Conservation (phyloP, 257 asterid genomes). For the Mentha longifolia region DNA sequence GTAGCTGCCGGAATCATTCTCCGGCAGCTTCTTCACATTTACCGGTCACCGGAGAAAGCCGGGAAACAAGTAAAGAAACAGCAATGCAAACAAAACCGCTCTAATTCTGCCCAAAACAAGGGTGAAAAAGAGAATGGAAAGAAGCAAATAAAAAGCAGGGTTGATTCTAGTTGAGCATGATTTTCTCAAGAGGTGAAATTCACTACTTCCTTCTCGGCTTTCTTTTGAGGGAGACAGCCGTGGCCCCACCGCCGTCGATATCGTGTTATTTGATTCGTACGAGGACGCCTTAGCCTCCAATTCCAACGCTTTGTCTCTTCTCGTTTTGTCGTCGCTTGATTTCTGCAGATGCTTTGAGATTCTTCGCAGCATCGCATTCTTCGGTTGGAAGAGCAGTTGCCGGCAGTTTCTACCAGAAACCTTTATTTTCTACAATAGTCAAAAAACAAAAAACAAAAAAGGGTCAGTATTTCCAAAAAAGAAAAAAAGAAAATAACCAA, state of each 20-base stretch:
- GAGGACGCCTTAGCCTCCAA: neutral
- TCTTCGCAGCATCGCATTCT: conserved; percentile 9
- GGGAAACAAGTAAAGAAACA: conserved; percentile 37
- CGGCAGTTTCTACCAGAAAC: conserved; percentile 20
- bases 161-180: no score
- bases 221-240: no score
- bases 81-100: conserved; percentile 38
- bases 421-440: conserved; percentile 30
- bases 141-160: conserved; percentile 30
- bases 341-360: conserved; percentile 23
- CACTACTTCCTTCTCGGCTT: no score
- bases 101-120: conserved; percentile 37
- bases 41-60: conserved; percentile 14
- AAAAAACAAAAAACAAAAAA: neutral
- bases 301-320: neutral
- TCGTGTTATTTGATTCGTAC: neutral
- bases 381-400: conserved; percentile 25
- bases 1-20: conserved; percentile 8
- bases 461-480: no score
- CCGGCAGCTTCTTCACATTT: conserved; percentile 9
- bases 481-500: no score
- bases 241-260: neutral
- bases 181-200: no score
- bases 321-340: conserved; percentile 4
- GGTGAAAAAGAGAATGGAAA: conserved; percentile 30